Conservation (phyloP, 1,284 basidiomycete genomes). For the Pseudozyma tsukubaensis region DNA sequence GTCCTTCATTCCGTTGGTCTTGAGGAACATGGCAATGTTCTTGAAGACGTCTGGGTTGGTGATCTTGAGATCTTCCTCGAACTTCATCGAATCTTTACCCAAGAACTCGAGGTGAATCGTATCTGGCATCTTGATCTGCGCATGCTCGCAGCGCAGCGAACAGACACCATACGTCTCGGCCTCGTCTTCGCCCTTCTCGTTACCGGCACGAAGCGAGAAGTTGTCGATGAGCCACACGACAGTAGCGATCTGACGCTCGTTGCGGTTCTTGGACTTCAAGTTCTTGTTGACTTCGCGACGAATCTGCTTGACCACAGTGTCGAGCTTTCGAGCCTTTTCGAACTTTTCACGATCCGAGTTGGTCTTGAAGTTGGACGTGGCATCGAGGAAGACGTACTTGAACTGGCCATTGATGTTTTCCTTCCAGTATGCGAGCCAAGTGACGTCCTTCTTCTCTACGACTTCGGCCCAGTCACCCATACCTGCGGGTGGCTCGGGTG, state of each 20-base stretch:
- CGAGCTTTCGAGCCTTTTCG: constrained; percentile 67
- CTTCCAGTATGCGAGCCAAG: constrained; percentile 68
- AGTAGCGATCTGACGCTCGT: constrained; percentile 67
- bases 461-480: constrained; percentile 65
- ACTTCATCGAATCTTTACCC: constrained; percentile 68
- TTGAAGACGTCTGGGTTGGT: constrained; percentile 64
- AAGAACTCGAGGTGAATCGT: constrained; percentile 66
- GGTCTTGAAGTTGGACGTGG: constrained; percentile 66
- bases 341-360: constrained; percentile 68
- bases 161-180: constrained; percentile 68
- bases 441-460: constrained; percentile 65
- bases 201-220: constrained; percentile 68
- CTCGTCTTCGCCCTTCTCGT: constrained; percentile 69
- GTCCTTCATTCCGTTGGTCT: constrained; percentile 62
- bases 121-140: constrained; percentile 59
- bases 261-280: constrained; percentile 61
- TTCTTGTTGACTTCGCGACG: constrained; percentile 61
- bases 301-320: constrained; percentile 62
- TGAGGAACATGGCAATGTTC: constrained; percentile 66
- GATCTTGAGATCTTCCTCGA: constrained; percentile 66
- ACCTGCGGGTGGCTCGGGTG: constrained; percentile 62
- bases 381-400: constrained; percentile 68
- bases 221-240: constrained; percentile 68
- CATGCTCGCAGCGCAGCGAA: constrained; percentile 66
- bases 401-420: constrained; percentile 67